Evolutionary conservation across 176 grass and related monocot genomes (phyloP).

Genomic region (Hsuehochloa calcarea): DNA sequence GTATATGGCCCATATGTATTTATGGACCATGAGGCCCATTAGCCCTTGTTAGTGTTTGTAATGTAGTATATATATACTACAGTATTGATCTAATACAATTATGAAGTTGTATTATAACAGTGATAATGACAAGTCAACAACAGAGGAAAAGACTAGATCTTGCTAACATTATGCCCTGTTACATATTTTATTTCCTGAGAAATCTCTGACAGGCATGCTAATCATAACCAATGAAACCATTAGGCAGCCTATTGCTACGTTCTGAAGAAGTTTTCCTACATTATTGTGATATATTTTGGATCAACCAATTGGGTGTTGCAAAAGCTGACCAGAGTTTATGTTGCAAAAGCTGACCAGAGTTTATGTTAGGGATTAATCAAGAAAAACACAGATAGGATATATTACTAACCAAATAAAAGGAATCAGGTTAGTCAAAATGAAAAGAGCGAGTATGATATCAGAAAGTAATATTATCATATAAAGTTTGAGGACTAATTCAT

Average conservation of each 20-base stretch:
- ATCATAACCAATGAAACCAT: background rate
- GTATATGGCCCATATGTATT: too few species aligned
- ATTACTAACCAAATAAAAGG: background rate
- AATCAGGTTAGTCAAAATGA: background rate
- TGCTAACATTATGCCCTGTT: background rate
- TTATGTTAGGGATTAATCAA: background rate
- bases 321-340: background rate
- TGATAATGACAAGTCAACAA: background rate
- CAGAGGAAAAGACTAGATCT: background rate
- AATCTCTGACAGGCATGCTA: background rate
- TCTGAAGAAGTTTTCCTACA: background rate
- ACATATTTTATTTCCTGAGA: conserved; percentile 1
- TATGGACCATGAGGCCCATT: too few species aligned
- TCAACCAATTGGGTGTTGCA: background rate
- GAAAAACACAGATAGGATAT: background rate
- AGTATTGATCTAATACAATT: too few species aligned
- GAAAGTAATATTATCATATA: background rate
- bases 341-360: background rate
- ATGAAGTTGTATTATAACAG: too few species aligned
- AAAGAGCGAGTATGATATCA: background rate
- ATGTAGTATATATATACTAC: too few species aligned
- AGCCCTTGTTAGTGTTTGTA: too few species aligned
- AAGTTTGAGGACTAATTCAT: background rate
- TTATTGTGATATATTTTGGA: background rate
- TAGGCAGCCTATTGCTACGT: background rate